Percentiles rank a stretch among this genome's conserved stretches.
These are phyloP conservation scores for Solanum gandarillasii DNA, from an alignment of 257 asterid genomes.

Conservation along the genomic window DNA sequence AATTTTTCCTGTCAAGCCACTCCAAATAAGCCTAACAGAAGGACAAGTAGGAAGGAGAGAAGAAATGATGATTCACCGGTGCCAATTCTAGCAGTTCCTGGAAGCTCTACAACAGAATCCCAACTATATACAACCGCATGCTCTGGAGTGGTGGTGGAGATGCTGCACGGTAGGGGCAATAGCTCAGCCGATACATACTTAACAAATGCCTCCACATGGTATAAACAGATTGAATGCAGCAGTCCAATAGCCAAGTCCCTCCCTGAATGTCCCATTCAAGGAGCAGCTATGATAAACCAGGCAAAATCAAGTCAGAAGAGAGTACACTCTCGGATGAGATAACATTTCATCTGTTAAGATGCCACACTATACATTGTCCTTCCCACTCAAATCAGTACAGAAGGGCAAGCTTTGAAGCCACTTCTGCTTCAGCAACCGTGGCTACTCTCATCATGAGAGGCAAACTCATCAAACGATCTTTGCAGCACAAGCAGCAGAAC, in stretches of 20 bases:
- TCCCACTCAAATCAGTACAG: conserved; percentile 19
- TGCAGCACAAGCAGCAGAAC: neutral
- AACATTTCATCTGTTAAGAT: conserved; percentile 15
- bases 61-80: neutral
- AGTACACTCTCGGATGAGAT: neutral
- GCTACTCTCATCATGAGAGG: conserved; percentile 9
- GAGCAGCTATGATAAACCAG: conserved; percentile 28
- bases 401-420: conserved; percentile 2
- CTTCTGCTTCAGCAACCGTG: conserved; percentile 8
- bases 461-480: conserved; percentile 1
- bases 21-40: no score
- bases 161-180: neutral
- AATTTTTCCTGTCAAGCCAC: neutral
- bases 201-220: conserved; percentile 14
- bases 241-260: neutral
- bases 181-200: conserved; percentile 11
- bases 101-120: neutral
- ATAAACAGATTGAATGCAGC: neutral
- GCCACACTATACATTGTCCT: conserved; percentile 12
- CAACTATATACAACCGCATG: conserved; percentile 9
- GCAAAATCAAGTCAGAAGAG: conserved; percentile 27
- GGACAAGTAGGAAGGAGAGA: no score
- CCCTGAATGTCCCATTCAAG: conserved; percentile 15
- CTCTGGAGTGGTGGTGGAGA: conserved; percentile 9
- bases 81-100: neutral